Evolutionary conservation across 2,329 filamentous ascomycete genomes (phyloP).

Genomic region (Colletotrichum spaethianum): DNA sequence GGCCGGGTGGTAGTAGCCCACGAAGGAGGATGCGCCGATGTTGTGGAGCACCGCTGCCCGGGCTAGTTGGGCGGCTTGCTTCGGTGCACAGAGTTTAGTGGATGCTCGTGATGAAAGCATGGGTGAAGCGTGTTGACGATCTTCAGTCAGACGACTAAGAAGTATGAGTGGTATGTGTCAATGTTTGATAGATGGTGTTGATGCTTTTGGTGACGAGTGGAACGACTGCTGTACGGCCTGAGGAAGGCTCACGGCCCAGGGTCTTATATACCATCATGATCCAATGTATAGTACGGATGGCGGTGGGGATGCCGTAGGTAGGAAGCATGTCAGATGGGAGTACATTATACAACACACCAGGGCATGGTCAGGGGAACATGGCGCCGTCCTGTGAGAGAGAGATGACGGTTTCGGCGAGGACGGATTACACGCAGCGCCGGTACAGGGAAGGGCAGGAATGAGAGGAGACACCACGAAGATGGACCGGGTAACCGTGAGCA

Average conservation of each 20-base stretch:
- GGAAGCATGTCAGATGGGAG: conserved; percentile 2
- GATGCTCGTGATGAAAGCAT: conserved; percentile 49
- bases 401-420: conserved; percentile 5
- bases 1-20: conserved; percentile 40
- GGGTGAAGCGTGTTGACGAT: conserved; percentile 10
- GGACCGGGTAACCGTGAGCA: conserved; percentile 26
- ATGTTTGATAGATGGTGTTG: conserved; percentile 3
- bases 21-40: conserved; percentile 31
- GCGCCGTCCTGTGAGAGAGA: neutral
- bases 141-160: neutral
- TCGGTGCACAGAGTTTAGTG: conserved; percentile 46
- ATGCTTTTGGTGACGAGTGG: conserved; percentile 5
- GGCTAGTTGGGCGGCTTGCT: conserved; percentile 46
- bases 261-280: conserved; percentile 33
- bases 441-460: conserved; percentile 19
- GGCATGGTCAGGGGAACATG: neutral
- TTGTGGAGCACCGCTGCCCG: conserved; percentile 41
- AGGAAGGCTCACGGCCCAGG: conserved; percentile 22
- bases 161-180: neutral
- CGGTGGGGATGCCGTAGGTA: neutral
- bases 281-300: neutral
- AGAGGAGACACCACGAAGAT: conserved; percentile 29
- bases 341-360: conserved; percentile 10
- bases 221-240: conserved; percentile 8
- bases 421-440: neutral